Conservation (phyloP, 1,284 basidiomycete genomes). For the Sutorius eximius region DNA sequence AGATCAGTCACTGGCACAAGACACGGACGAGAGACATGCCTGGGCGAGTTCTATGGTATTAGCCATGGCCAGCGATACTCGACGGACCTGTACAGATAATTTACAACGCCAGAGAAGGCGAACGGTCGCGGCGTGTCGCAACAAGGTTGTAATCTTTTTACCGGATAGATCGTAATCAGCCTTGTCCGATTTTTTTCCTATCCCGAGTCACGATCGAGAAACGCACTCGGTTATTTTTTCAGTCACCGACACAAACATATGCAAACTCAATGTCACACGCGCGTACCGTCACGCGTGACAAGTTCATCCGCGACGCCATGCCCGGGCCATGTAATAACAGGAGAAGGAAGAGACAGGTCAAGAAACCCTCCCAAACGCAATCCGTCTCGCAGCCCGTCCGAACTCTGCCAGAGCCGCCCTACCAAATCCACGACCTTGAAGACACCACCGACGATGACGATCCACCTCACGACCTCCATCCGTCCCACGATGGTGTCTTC, state of each 20-base stretch:
- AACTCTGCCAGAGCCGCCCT: neutral
- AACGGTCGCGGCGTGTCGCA: slow-evolving; percentile 20
- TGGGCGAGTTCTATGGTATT: slow-evolving; percentile 58
- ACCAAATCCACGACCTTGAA: slow-evolving; percentile 8
- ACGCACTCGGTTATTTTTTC: slow-evolving; percentile 8
- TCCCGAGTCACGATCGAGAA: slow-evolving; percentile 24
- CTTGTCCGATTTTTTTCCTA: slow-evolving; percentile 15
- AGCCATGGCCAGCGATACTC: slow-evolving; percentile 39
- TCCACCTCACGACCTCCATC: neutral
- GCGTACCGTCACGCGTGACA: slow-evolving; percentile 35
- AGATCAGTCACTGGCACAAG: slow-evolving; percentile 7
- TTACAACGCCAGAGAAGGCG: slow-evolving; percentile 38
- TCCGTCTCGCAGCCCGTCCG: neutral
- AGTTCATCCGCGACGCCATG: slow-evolving; percentile 33
- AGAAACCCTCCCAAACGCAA: slow-evolving; percentile 18
- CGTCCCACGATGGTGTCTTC: slow-evolving; percentile 22
- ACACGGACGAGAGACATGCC: slow-evolving; percentile 31
- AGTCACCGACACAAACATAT: slow-evolving; percentile 21
- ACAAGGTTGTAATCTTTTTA: slow-evolving; percentile 29
- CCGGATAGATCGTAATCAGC: slow-evolving; percentile 28
- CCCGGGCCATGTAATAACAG: slow-evolving; percentile 49
- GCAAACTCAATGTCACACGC: slow-evolving; percentile 31
- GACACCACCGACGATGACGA: slow-evolving; percentile 9
- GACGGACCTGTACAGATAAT: slow-evolving; percentile 22
- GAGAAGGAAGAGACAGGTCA: slow-evolving; percentile 42